A percentile compares a stretch with the other conserved stretches of the same genome.
phyloP scores from a whole-genome alignment of 2,329 filamentous ascomycete genomes.

The Diaporthe helianthi region DNA sequence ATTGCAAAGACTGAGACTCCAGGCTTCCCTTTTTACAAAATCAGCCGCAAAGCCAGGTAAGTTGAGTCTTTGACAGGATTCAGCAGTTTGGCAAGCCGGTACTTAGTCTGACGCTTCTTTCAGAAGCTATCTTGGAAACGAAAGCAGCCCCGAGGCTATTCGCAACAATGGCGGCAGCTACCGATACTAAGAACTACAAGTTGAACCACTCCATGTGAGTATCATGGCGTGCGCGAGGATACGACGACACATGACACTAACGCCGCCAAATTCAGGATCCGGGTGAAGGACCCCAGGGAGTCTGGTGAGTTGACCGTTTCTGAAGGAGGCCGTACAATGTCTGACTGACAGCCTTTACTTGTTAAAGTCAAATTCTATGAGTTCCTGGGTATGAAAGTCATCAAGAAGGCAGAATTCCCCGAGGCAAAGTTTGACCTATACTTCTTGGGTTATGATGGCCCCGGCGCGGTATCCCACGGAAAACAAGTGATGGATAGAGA shows the following conservation, averaged over 20 bases:
- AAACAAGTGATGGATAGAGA: slow-evolving; percentile 81
- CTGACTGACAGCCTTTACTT: background rate
- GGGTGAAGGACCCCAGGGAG: slow-evolving; percentile 91
- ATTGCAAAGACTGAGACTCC: slow-evolving; percentile 41
- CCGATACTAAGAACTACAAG: slow-evolving; percentile 80
- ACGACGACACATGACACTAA: background rate
- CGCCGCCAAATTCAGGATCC: slow-evolving; percentile 65
- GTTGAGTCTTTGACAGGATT: no score
- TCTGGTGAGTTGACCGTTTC: slow-evolving; percentile 61
- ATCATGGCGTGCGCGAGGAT: background rate
- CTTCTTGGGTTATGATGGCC: slow-evolving; percentile 88
- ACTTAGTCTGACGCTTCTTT: slow-evolving; percentile 14
- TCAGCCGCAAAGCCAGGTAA: slow-evolving; percentile 32
- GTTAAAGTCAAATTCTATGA: slow-evolving; percentile 86
- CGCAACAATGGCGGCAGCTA: slow-evolving; percentile 70
- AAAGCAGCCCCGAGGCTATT: slow-evolving; percentile 40
- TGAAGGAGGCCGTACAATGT: background rate
- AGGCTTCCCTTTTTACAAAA: slow-evolving; percentile 39
- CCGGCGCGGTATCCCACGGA: slow-evolving; percentile 75
- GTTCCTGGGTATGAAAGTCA: slow-evolving; percentile 83
- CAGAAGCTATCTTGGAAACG: slow-evolving; percentile 29
- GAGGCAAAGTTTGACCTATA: slow-evolving; percentile 95
- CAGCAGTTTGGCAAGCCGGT: background rate
- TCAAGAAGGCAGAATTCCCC: slow-evolving; percentile 82
- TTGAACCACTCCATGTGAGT: slow-evolving; percentile 85